Conservation (phyloP, 2,329 filamentous ascomycete species). For the Sporothrix sp. region DNA sequence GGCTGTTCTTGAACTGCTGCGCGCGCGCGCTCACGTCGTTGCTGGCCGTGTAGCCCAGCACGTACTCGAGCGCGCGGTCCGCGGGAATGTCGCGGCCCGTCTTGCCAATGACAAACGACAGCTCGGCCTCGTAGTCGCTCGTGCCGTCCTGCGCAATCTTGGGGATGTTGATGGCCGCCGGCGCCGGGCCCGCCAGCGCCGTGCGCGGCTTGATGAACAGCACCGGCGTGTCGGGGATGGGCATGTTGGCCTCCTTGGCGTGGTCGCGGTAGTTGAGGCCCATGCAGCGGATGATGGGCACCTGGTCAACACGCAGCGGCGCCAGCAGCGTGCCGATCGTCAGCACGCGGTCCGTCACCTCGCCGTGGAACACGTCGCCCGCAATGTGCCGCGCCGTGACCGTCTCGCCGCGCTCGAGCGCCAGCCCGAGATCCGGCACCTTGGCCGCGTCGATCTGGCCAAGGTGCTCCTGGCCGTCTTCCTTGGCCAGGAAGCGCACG, state of each 20-base stretch:
- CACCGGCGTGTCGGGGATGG: slow-evolving; percentile 27
- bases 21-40: slow-evolving; percentile 31
- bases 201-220: slow-evolving; percentile 32
- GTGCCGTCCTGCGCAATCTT: slow-evolving; percentile 27
- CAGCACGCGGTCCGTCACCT: slow-evolving; percentile 24
- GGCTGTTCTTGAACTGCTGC: slow-evolving; percentile 29
- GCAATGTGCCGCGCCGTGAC: slow-evolving; percentile 26
- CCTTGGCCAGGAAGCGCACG: slow-evolving; percentile 32
- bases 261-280: slow-evolving; percentile 37
- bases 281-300: slow-evolving; percentile 34
- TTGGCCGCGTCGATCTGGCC: slow-evolving; percentile 28
- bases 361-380: slow-evolving; percentile 27
- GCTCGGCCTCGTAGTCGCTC: slow-evolving; percentile 33
- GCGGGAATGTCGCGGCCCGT: slow-evolving; percentile 29
- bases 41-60: slow-evolving; percentile 30
- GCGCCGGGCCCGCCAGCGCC: slow-evolving; percentile 25
- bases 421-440: slow-evolving; percentile 28
- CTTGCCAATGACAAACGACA: slow-evolving; percentile 29
- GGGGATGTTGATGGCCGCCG: slow-evolving; percentile 24
- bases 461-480: slow-evolving; percentile 31
- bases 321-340: slow-evolving; percentile 23
- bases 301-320: slow-evolving; percentile 27
- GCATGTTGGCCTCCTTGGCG: slow-evolving; percentile 29
- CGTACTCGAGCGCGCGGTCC: slow-evolving; percentile 29
- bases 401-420: slow-evolving; percentile 24